Conservation (phyloP, 1,284 basidiomycete genomes). For the Melampsora larici-populina region DNA sequence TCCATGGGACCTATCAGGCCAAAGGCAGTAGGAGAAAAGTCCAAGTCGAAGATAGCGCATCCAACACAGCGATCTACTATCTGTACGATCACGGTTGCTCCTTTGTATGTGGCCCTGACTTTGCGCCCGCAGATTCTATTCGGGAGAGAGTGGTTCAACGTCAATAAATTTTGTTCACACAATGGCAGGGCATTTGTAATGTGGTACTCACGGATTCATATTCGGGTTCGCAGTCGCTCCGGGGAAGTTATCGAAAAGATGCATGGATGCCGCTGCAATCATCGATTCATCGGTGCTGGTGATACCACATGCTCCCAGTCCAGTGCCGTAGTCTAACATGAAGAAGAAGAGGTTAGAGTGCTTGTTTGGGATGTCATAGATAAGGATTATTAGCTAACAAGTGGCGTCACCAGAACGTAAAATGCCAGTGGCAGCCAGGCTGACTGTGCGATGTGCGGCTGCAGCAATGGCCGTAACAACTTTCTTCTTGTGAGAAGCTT, state of each 20-base stretch:
- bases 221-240: slow-evolving; percentile 60
- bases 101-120: slow-evolving; percentile 47
- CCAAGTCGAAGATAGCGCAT: slow-evolving; percentile 60
- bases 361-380: background rate
- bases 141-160: background rate
- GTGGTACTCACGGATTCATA: slow-evolving; percentile 57
- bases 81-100: slow-evolving; percentile 59
- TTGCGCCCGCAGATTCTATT: slow-evolving; percentile 34
- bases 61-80: slow-evolving; percentile 65
- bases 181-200: too few relatives aligned
- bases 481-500: background rate
- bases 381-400: slow-evolving; percentile 3
- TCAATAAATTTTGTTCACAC: background rate
- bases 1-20: slow-evolving; percentile 53
- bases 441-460: background rate
- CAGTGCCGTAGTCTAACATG: slow-evolving; percentile 57
- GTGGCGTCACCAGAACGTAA: slow-evolving; percentile 32
- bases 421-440: background rate
- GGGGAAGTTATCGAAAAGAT: slow-evolving; percentile 64
- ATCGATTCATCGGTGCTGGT: slow-evolving; percentile 60
- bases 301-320: slow-evolving; percentile 68
- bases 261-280: slow-evolving; percentile 64
- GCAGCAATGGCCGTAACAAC: background rate
- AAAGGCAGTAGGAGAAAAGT: slow-evolving; percentile 62
- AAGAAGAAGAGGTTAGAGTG: background rate